phyloP scores from a whole-genome alignment of 345 rosid genomes.

The Salix brachista region DNA sequence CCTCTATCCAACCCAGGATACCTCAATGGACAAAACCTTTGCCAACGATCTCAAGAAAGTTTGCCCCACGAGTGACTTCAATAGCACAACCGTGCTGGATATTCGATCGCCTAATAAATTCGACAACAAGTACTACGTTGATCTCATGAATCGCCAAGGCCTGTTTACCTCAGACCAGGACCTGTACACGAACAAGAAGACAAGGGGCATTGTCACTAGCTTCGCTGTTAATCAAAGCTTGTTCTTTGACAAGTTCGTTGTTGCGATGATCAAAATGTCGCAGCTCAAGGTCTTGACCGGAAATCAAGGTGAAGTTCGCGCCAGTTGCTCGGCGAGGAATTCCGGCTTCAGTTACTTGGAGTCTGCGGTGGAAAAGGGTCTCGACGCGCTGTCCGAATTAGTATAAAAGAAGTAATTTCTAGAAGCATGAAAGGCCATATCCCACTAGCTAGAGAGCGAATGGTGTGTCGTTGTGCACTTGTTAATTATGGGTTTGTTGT shows the following conservation, averaged over 20 bases:
- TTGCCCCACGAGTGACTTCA: constrained; percentile 47
- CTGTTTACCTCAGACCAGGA: constrained; percentile 88
- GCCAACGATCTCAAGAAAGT: constrained; percentile 46
- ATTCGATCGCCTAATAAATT: constrained; percentile 59
- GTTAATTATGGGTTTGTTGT: background rate
- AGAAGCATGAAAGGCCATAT: background rate
- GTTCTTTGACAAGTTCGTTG: constrained; percentile 62
- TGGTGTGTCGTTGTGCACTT: background rate
- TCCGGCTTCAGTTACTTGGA: constrained; percentile 29
- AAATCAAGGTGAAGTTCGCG: constrained; percentile 61
- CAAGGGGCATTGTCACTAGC: constrained; percentile 53
- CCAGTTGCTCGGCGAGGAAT: constrained; percentile 67
- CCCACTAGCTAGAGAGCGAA: background rate
- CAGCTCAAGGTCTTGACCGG: constrained; percentile 63
- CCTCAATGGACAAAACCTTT: constrained; percentile 62
- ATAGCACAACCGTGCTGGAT: constrained; percentile 49
- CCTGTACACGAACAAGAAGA: constrained; percentile 50
- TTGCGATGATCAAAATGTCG: constrained; percentile 70
- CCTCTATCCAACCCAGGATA: constrained; percentile 75
- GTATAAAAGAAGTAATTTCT: background rate
- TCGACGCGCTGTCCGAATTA: constrained; percentile 36
- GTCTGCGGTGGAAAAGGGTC: constrained; percentile 45
- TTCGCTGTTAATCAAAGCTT: constrained; percentile 50
- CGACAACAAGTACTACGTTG: constrained; percentile 78
- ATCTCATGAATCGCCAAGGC: constrained; percentile 79